These are phyloP conservation scores for Pestalotiopsis sp. DNA, from an alignment of 2,329 filamentous ascomycete genomes.

Conservation along the genomic window DNA sequence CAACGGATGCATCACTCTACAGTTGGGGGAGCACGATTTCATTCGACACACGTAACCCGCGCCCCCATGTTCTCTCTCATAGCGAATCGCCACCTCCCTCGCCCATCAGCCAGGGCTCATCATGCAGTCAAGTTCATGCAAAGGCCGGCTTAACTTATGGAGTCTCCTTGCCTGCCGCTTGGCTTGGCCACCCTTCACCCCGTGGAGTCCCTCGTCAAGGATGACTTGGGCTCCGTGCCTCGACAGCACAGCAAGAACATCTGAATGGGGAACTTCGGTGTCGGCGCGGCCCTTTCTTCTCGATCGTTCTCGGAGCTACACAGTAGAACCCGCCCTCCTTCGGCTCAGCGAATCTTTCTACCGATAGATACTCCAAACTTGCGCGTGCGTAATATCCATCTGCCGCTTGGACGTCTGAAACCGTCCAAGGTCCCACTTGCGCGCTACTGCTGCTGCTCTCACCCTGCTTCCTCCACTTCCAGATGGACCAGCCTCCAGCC, in stretches of 20 bases:
- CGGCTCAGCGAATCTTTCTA: not conserved
- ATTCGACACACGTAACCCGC: not conserved
- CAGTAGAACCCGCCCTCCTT: not conserved
- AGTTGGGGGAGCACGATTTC: slow-evolving; percentile 4
- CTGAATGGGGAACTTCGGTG: not conserved
- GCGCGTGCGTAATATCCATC: slow-evolving; percentile 2
- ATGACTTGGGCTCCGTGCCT: not conserved
- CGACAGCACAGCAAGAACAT: not conserved
- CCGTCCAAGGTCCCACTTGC: not conserved
- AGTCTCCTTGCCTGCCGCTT: no score
- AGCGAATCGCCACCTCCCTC: not conserved
- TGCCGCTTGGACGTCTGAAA: not conserved
- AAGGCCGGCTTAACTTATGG: no score
- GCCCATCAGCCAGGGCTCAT: not conserved
- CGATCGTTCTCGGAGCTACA: not conserved
- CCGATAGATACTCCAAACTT: not conserved
- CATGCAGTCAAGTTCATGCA: not conserved
- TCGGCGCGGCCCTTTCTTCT: not conserved
- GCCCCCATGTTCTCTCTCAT: not conserved
- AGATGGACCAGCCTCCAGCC: not conserved
- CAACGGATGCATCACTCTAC: not conserved
- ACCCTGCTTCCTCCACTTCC: not conserved
- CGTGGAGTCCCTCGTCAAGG: no score
- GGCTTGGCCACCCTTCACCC: no score
- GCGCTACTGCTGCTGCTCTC: not conserved